Evolutionary conservation across 2,329 filamentous ascomycete species (phyloP).

Genomic region (Aspergillus intermedius): DNA sequence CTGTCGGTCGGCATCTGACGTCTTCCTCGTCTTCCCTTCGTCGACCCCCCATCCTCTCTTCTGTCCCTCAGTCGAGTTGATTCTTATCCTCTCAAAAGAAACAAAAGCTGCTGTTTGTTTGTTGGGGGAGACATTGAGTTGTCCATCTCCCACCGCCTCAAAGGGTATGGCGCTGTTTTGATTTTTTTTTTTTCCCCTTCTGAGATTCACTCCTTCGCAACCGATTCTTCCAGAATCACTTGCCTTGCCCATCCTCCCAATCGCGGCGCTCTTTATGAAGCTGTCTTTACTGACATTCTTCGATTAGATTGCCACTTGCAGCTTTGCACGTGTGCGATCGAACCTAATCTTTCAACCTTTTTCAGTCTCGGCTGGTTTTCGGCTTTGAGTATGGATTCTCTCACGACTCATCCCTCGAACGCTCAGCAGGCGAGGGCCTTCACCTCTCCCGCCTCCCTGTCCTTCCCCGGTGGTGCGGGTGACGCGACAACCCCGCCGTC

Average conservation of each 20-base stretch:
- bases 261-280: neutral
- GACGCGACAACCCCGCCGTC: conserved; percentile 78
- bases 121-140: conserved; percentile 91
- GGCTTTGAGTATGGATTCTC: conserved; percentile 63
- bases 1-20: conserved; percentile 1
- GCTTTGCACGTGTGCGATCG: conserved; percentile 11
- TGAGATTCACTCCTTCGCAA: neutral
- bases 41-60: conserved; percentile 4
- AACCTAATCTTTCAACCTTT: conserved; percentile 19
- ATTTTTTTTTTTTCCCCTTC: conserved; percentile 13
- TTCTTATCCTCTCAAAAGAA: neutral
- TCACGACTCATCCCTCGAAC: conserved; percentile 85
- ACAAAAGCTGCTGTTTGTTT: conserved; percentile 6
- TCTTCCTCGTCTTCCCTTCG: conserved; percentile 8
- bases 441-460: conserved; percentile 84
- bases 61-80: conserved; percentile 7
- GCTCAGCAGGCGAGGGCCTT: conserved; percentile 93
- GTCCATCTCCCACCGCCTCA: conserved; percentile 76
- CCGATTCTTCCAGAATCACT: neutral
- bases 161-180: conserved; percentile 37
- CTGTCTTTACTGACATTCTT: neutral
- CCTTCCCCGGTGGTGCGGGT: conserved; percentile 76
- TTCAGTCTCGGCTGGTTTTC: conserved; percentile 18
- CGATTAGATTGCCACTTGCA: neutral
- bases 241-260: neutral